Percentiles rank a stretch among this genome's conserved stretches.
These are phyloP conservation scores for Curvularia hawaiiensis DNA, from an alignment of 2,329 filamentous ascomycete genomes.

Conservation along the genomic window DNA sequence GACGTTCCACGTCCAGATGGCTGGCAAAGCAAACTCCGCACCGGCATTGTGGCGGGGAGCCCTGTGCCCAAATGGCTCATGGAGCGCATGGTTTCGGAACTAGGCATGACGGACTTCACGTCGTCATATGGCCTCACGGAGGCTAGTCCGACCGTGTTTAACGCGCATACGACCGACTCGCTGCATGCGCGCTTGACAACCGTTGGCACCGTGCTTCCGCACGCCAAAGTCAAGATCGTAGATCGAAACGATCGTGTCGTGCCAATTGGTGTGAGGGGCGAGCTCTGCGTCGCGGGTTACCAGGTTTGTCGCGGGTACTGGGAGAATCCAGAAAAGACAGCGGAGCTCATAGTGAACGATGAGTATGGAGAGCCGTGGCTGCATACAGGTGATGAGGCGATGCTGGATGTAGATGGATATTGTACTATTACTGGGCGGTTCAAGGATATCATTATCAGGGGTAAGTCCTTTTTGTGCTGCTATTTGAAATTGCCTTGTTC, in stretches of 20 bases:
- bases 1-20: conserved; percentile 53
- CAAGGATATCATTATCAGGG: conserved; percentile 80
- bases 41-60: conserved; percentile 79
- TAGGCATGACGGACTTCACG: conserved; percentile 76
- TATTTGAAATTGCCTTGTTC: neutral
- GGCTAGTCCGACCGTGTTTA: conserved; percentile 80
- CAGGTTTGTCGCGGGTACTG: conserved; percentile 70
- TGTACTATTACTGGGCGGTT: conserved; percentile 75
- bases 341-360: conserved; percentile 71
- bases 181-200: conserved; percentile 70
- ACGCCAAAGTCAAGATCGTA: conserved; percentile 76
- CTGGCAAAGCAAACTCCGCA: conserved; percentile 61
- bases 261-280: conserved; percentile 70
- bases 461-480: conserved; percentile 38
- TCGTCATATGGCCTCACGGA: conserved; percentile 69
- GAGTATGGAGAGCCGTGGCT: conserved; percentile 57
- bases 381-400: conserved; percentile 48
- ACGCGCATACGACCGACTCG: conserved; percentile 75
- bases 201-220: conserved; percentile 77
- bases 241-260: conserved; percentile 69
- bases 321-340: conserved; percentile 75
- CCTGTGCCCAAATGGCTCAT: conserved; percentile 77
- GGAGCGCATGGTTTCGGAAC: conserved; percentile 70
- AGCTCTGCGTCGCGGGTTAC: conserved; percentile 80
- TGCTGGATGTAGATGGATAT: conserved; percentile 57